phyloP scores from a whole-genome alignment of 257 asterid species.

The Perilla frutescens region DNA sequence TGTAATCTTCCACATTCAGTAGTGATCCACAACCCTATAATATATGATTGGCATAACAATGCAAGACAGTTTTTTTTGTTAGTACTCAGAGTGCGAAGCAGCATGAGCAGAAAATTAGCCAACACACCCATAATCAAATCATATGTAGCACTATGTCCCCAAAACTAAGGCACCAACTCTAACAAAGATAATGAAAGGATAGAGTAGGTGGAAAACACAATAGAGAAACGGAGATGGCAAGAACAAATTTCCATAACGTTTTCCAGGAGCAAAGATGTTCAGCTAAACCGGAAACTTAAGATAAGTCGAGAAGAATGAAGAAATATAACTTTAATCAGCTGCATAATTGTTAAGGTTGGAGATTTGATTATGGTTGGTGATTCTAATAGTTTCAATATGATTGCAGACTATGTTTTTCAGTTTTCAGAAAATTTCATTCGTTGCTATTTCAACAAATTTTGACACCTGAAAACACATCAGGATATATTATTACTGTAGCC shows the following conservation, averaged over 20 bases:
- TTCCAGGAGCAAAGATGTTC: conserved; percentile 22
- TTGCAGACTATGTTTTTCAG: neutral
- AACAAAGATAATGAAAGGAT: conserved; percentile 8
- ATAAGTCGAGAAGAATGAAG: conserved; percentile 5
- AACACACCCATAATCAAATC: neutral
- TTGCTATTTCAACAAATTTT: conserved; percentile 11
- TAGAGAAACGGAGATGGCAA: neutral
- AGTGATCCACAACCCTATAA: conserved; percentile 89
- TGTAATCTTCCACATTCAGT: conserved; percentile 89
- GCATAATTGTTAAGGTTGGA: conserved; percentile 16
- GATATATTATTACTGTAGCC: neutral
- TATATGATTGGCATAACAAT: conserved; percentile 32
- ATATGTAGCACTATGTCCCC: neutral
- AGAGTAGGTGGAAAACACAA: conserved; percentile 1
- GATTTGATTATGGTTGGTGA: conserved; percentile 7
- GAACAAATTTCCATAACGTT: conserved; percentile 3
- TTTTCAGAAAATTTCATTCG: neutral
- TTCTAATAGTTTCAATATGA: neutral
- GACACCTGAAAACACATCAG: neutral
- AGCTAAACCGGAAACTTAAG: conserved; percentile 15
- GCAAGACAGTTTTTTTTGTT: conserved; percentile 4
- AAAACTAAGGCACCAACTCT: conserved; percentile 6
- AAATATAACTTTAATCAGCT: conserved; percentile 13
- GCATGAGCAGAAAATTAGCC: neutral
- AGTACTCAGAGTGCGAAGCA: neutral